Evolutionary conservation across 129 eudicot genomes (phyloP).

Genomic region (Gnaphalium uliginosum): DNA sequence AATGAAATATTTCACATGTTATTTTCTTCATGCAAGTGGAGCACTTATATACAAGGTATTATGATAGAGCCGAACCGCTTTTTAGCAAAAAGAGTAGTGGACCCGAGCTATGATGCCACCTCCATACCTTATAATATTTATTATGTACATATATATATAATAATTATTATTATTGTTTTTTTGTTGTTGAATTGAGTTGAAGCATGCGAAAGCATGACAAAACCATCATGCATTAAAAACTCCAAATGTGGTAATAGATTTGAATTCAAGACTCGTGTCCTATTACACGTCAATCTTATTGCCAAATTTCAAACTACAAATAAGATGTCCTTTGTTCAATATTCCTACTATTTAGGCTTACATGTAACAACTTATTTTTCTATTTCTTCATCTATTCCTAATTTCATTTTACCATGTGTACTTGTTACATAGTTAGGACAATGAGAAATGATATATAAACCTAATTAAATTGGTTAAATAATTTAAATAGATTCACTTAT

Average conservation of each 20-base stretch:
- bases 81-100: slow-evolving; percentile 35
- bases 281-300: slow-evolving; percentile 11
- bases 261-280: background rate
- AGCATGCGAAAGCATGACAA: slow-evolving; percentile 81
- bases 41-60: slow-evolving; percentile 46
- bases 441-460: no score
- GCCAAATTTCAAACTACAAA: background rate
- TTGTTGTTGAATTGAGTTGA: slow-evolving; percentile 31
- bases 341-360: background rate
- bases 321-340: background rate
- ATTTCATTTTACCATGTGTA: no score
- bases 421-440: no score
- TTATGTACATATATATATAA: background rate
- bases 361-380: no score
- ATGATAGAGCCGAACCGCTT: slow-evolving; percentile 33
- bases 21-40: slow-evolving; percentile 52
- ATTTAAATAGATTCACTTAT: no score
- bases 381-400: no score
- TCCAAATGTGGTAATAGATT: slow-evolving; percentile 25
- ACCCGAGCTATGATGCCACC: slow-evolving; percentile 41
- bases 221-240: slow-evolving; percentile 34
- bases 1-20: slow-evolving; percentile 20
- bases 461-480: no score
- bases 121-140: slow-evolving; percentile 24
- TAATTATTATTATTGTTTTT: background rate